Evolutionary conservation across 805 yeast genomes (phyloP).

Genomic region (Myxozyma udenii): DNA sequence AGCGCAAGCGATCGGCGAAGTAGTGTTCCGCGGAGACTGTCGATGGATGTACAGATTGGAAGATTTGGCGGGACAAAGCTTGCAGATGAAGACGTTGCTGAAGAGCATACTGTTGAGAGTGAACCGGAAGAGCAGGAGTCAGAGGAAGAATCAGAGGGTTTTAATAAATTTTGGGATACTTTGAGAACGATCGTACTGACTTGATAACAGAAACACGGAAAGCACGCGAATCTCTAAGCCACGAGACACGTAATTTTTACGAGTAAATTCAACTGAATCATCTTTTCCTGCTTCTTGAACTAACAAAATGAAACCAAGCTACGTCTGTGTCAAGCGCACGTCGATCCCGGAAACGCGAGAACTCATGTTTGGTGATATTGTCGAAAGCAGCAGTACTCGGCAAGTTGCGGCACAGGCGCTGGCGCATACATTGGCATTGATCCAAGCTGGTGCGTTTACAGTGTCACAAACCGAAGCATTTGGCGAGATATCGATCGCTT

Average conservation of each 20-base stretch:
- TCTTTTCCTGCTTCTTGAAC: background rate
- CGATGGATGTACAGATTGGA: background rate
- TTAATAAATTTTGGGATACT: background rate
- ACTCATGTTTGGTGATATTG: slow-evolving; percentile 7
- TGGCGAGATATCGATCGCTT: background rate
- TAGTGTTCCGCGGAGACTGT: background rate
- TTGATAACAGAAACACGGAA: background rate
- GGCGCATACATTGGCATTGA: slow-evolving; percentile 14
- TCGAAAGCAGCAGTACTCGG: slow-evolving; percentile 7
- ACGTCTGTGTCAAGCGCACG: background rate
- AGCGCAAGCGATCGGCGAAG: background rate
- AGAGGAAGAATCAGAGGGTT: too few species aligned
- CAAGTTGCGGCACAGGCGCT: slow-evolving; percentile 20
- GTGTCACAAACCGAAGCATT: slow-evolving; percentile 8
- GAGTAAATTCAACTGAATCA: slow-evolving; percentile 9
- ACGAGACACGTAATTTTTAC: slow-evolving; percentile 24
- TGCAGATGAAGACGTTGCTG: background rate
- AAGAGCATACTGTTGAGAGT: background rate
- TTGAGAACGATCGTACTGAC: slow-evolving; percentile 1
- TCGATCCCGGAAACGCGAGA: background rate
- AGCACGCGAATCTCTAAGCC: slow-evolving; percentile 1
- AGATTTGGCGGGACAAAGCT: background rate
- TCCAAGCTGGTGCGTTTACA: slow-evolving; percentile 9
- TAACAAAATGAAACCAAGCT: background rate
- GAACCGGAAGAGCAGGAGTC: background rate